These are phyloP conservation scores for Trypanosoma grayi DNA, from an alignment of 208 protist species.

Conservation along the genomic window DNA sequence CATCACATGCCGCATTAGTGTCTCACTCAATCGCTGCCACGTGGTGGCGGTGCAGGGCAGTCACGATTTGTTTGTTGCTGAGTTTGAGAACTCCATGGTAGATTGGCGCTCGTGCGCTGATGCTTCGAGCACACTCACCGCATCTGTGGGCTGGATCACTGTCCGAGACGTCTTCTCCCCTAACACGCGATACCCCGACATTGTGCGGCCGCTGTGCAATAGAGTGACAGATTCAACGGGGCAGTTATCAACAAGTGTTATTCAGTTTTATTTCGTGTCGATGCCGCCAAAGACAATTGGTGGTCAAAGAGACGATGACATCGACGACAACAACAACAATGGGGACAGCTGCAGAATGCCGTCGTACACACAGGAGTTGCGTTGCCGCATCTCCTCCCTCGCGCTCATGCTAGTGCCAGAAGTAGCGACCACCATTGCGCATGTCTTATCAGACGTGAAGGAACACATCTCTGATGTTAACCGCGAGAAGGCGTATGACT, in stretches of 20 bases:
- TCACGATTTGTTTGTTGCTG: slow-evolving; percentile 40
- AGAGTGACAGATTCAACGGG: not conserved
- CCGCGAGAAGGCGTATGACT: slow-evolving; percentile 64
- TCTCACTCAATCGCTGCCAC: slow-evolving; percentile 6
- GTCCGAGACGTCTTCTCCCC: slow-evolving; percentile 43
- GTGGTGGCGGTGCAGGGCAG: slow-evolving; percentile 35
- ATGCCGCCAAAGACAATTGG: not conserved
- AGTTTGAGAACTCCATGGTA: slow-evolving; percentile 26
- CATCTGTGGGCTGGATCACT: slow-evolving; percentile 47
- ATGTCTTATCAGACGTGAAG: slow-evolving; percentile 41
- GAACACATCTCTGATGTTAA: slow-evolving; percentile 65
- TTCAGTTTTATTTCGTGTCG: slow-evolving; percentile 14
- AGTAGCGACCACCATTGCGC: slow-evolving; percentile 43
- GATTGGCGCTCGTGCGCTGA: slow-evolving; percentile 33
- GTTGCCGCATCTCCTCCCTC: slow-evolving; percentile 45
- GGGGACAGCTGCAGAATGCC: not conserved
- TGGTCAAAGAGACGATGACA: slow-evolving; percentile 6
- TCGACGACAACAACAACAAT: not conserved
- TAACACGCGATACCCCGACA: slow-evolving; percentile 39
- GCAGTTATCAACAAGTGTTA: not conserved
- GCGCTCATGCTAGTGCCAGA: slow-evolving; percentile 63
- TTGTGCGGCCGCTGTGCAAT: slow-evolving; percentile 40
- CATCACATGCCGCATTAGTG: not conserved
- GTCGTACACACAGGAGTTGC: slow-evolving; percentile 44
- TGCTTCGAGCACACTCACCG: slow-evolving; percentile 29